Evolutionary conservation across 768 basidiomycete species (phyloP), one percentile per base, ranked within the genome.

Genomic region (Candolleomyces aberdarensis): DNA sequence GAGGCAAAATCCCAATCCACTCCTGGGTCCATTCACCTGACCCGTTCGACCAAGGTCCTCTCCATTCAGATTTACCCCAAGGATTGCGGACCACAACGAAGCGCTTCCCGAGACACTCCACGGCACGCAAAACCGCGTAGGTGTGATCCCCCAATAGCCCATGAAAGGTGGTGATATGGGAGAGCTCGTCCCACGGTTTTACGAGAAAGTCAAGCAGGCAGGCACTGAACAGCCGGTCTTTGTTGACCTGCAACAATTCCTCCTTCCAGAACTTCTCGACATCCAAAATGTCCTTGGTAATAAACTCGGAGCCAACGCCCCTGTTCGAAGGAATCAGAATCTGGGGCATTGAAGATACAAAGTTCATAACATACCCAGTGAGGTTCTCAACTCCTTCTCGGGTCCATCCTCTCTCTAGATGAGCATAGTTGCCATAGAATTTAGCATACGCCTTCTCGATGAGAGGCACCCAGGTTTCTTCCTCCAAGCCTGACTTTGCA

Each of bases 381-480:
- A 85, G 68, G 65, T 85, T 83, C 68, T 85, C 84, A 20, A 83
- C 75, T 11, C 79, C 83, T 63, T 84, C 82, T 51, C 74, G 73
- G 20, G 79, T 69, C 32, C 70, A 58, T 8, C 83, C 84, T 22
- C 75, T 74, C 31, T 64, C 60, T 36, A 84, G 65, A 1, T 77
- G 72, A 0, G 75, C 72, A 66, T 82, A 84, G 58, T 79, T 79
- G 1, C 78, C 83, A 62, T 85, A 82, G 1, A 83, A 66, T 64
- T 85, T 85, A 0, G 83, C 84, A 55, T 79, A 85, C 5, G 83
- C 83, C 65, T 85, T 85, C 65, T 85, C 84, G 20, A 84, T 72
- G 1, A 85, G 67, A 0, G 83, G 80, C 0, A 84, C 80, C 83
- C 83, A 85, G 0, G 82, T 83, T 58, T 85, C 83, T 40, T 78